Evolutionary conservation across 2,329 filamentous ascomycete genomes (phyloP), one percentile per base, ranked within the genome.

Genomic region (Cladosporium halotolerans): DNA sequence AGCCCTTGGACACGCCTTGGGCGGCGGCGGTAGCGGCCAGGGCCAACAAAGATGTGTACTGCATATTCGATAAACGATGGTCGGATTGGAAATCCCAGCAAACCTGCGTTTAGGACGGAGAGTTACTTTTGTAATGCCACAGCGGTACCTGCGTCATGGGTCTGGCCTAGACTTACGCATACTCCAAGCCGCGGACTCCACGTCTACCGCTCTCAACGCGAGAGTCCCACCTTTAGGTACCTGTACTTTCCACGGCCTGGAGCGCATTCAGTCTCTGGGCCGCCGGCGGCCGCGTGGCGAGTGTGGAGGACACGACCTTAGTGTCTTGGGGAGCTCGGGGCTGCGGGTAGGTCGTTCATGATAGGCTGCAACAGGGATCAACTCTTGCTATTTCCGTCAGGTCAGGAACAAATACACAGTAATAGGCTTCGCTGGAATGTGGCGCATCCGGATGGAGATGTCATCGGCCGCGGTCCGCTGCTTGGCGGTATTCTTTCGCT

Each of bases 1-100:
- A 89, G 61, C 87, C 87, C 58, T 81, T 76, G 68, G 46, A 49
- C 1, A 49, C 36, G 19, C 34, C 14, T n/a, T 49, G 46, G 32
- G 62, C 62, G 40, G 63, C 55, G 47, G 71, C 66, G 36, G 70
- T 70, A 50, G 70, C 70, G 36, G 69, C 67, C 34, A 70, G 60
- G 59, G 69, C 70, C 28, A 65, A 36, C 38, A 49, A 32, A 6
- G 36, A 39, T 32, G 41, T 23, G 23, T 41, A 49, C 13, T 49
- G 46, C 46, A 49, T 49, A 38, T 10, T 49, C 23, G 19, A 36
- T 14, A 14, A 50, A n/a, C 13, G 11, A 13, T 34, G 9, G 47
- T 14, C 16, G 14, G 34, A 18, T 38, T 13, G 28, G 23, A 39
- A 19, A 38, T 28, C n/a, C 8, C 4, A 50, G 28, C 6, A 43